phyloP scores from a whole-genome alignment of 768 basidiomycete species.

The Suillus weaverae region DNA sequence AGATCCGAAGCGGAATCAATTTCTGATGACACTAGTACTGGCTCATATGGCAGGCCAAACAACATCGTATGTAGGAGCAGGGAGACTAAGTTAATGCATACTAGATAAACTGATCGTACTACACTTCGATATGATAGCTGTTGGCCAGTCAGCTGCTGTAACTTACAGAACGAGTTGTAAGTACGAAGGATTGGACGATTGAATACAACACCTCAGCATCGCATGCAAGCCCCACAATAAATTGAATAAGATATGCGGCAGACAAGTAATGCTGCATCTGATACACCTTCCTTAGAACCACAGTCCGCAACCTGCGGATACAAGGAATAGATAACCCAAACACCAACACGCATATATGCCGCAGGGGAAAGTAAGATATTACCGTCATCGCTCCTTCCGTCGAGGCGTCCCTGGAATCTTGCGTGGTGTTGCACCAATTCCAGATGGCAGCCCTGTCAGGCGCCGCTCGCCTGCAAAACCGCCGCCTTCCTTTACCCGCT shows the following conservation, averaged over 20 bases:
- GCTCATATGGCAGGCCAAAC: not conserved
- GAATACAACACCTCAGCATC: not conserved
- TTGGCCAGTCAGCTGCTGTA: not conserved
- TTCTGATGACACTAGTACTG: not conserved
- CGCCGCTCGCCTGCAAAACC: conserved; percentile 53
- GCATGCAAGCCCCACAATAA: not conserved
- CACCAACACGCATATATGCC: not conserved
- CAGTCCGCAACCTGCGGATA: not conserved
- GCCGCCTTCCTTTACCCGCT: conserved; percentile 59
- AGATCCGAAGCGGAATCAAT: not conserved
- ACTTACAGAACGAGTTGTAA: not conserved
- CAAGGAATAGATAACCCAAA: not conserved
- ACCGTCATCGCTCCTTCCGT: conserved; percentile 31
- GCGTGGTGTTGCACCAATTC: conserved; percentile 43
- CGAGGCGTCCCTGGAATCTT: conserved; percentile 67
- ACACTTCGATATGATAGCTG: conserved; percentile 22
- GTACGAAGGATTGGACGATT: not conserved
- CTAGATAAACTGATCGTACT: conserved; percentile 25
- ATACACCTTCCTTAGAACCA: conserved; percentile 27
- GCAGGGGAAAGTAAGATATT: not conserved
- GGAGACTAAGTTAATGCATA: not conserved
- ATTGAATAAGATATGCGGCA: conserved; percentile 29
- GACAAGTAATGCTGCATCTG: conserved; percentile 15
- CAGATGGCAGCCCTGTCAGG: conserved; percentile 51
- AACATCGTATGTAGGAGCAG: not conserved